A percentile compares a stretch with the other conserved stretches of the same genome.
These are phyloP conservation scores for Trichomonas vaginalis DNA, from an alignment of 208 protist genomes.

Conservation along the genomic window DNA sequence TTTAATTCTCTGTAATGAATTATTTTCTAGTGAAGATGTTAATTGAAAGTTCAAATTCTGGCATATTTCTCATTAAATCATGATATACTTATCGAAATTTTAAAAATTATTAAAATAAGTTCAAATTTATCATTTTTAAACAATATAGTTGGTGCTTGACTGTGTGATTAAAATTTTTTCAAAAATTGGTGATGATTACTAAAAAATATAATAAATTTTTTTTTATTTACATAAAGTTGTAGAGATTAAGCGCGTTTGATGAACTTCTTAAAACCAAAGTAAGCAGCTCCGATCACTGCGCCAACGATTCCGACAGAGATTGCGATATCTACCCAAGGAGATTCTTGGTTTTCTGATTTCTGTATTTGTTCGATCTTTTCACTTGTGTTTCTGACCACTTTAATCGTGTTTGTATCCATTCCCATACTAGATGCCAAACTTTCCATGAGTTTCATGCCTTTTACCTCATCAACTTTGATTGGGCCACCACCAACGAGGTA, in stretches of 20 bases:
- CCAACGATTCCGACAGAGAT: neutral
- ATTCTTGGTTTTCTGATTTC: neutral
- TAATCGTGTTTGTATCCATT: neutral
- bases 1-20: too few species aligned
- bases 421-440: neutral
- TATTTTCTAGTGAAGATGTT: too few species aligned
- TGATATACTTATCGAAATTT: too few species aligned
- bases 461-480: neutral
- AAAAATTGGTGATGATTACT: too few species aligned
- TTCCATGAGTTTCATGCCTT: neutral
- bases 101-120: too few species aligned
- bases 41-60: too few species aligned
- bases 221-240: too few species aligned
- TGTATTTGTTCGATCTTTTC: neutral
- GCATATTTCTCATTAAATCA: too few species aligned
- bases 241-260: neutral
- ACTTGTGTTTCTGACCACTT: neutral
- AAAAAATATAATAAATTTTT: too few species aligned
- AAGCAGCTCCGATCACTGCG: neutral
- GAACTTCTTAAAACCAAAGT: neutral
- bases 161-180: too few species aligned
- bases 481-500: neutral
- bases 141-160: too few species aligned
- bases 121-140: too few species aligned
- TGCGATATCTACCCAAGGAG: neutral